Evolutionary conservation across 2,329 filamentous ascomycete genomes (phyloP), one percentile per base, ranked within the genome.

Genomic region (Penicillium sp.): DNA sequence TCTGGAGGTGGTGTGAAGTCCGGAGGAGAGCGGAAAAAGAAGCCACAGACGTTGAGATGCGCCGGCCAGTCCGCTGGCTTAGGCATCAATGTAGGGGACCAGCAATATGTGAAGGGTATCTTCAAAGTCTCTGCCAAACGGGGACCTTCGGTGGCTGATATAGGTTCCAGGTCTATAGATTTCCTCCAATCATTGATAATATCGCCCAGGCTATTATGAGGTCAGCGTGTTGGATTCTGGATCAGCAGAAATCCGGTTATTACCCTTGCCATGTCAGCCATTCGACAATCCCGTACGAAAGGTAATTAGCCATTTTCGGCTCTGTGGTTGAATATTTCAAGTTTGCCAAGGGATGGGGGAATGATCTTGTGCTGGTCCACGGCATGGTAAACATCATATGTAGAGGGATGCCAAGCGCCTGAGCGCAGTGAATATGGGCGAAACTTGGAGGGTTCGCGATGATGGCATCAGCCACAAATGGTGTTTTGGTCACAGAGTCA

Each of bases 331-430:
- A 61, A 42, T 66, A 66, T 43, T 73, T 70, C 27, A 81, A 61
- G 57, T 80, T 81, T 0, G 78, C 78, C 39, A 82, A 62, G 0
- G 79, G 79, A 63, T 81, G 78, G 0, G 77, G 73, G 59, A 80
- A 80, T 5, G 68, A 70, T 17, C 64, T 62, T 2, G 78, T 80
- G 10, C 63, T 66, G 4, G 67, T 74, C 73, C 76, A 81, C 5
- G 79, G 79, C 79, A 81, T 82, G 17, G 70, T 82, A 57, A 79
- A 79, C 49, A 82, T 75, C 65, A 82, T 74, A 59, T 81, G 79
- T 12, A 82, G 58, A 12, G 79, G 79, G 17, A 81, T 73, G 0
- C 73, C 74, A 15, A 82, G 72, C 49, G 73, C 75, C 61, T 82
- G 71, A 1, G 79, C 79, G 59, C 79, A 81, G 56, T 81, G 78